These are phyloP conservation scores for Microdochium paspali DNA, from an alignment of 2,329 filamentous ascomycete genomes.

Conservation along the genomic window DNA sequence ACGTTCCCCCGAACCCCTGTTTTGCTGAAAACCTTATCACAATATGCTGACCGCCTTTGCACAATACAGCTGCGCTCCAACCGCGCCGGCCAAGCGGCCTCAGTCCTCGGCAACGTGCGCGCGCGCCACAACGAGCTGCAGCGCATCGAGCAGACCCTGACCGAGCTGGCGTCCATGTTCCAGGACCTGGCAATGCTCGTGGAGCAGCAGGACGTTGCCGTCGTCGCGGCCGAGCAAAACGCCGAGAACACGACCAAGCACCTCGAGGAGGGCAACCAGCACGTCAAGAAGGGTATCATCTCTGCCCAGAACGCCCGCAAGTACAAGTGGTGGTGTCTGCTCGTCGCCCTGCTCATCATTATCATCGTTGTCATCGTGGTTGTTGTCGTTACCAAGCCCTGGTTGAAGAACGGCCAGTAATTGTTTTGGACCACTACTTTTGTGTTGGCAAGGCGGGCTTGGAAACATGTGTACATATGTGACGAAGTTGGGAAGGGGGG, in stretches of 20 bases:
- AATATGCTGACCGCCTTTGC: not conserved
- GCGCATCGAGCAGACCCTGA: constrained; percentile 67
- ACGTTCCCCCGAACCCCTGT: constrained; percentile 21
- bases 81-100: constrained; percentile 62
- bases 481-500: not conserved
- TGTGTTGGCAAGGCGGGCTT: too few relatives aligned
- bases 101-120: constrained; percentile 68
- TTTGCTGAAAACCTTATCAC: not conserved
- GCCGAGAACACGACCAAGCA: constrained; percentile 57
- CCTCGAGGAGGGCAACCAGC: constrained; percentile 58
- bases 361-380: constrained; percentile 45
- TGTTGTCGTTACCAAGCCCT: constrained; percentile 29
- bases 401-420: constrained; percentile 2
- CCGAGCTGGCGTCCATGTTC: constrained; percentile 62
- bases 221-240: constrained; percentile 54
- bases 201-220: constrained; percentile 58
- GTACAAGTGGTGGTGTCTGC: constrained; percentile 74
- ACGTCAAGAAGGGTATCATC: constrained; percentile 60
- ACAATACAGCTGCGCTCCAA: constrained; percentile 58
- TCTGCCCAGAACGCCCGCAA: constrained; percentile 58
- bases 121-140: constrained; percentile 78
- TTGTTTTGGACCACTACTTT: not conserved
- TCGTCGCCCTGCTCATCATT: constrained; percentile 49
- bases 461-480: not conserved
- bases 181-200: constrained; percentile 66